phyloP scores from a whole-genome alignment of 2,329 filamentous ascomycete species.

The Aspergillus viridinutans region DNA sequence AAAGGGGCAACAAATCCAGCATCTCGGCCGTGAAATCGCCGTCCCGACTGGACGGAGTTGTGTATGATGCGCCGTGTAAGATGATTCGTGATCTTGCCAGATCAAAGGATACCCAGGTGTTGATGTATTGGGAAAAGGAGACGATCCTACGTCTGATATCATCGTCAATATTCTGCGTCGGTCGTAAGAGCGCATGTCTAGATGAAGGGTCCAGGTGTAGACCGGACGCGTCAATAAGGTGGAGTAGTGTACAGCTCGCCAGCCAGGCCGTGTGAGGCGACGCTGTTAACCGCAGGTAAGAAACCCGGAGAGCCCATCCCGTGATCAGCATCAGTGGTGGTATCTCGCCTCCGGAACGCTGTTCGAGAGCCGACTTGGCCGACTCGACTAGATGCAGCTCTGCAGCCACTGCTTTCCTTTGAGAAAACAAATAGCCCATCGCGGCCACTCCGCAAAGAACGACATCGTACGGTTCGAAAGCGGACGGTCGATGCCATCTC shows the following conservation, averaged over 20 bases:
- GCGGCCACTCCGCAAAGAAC: constrained; percentile 52
- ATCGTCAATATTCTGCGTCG: constrained; percentile 6
- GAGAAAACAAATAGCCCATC: constrained; percentile 49
- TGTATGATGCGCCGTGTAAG: constrained; percentile 43
- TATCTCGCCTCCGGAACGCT: constrained; percentile 19
- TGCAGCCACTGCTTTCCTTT: constrained; percentile 32
- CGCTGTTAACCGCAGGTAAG: constrained; percentile 51
- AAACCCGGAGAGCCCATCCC: constrained; percentile 49
- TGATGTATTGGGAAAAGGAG: constrained; percentile 51
- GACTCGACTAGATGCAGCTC: constrained; percentile 46
- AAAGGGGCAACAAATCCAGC: constrained; percentile 48
- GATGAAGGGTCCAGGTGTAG: constrained; percentile 20
- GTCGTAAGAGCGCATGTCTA: background rate
- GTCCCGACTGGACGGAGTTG: constrained; percentile 32
- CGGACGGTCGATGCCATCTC: constrained; percentile 15
- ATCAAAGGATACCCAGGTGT: constrained; percentile 57
- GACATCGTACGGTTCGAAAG: constrained; percentile 34
- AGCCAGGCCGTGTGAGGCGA: constrained; percentile 51
- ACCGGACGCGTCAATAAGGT: constrained; percentile 52
- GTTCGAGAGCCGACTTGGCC: constrained; percentile 44
- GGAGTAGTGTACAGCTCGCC: constrained; percentile 55
- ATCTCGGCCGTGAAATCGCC: constrained; percentile 46
- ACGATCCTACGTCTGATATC: constrained; percentile 42
- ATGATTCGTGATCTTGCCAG: constrained; percentile 50
- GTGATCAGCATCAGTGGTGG: constrained; percentile 21